Conservation (phyloP, 139 green algal species). For the Deuterostichococcus epilithicus region DNA sequence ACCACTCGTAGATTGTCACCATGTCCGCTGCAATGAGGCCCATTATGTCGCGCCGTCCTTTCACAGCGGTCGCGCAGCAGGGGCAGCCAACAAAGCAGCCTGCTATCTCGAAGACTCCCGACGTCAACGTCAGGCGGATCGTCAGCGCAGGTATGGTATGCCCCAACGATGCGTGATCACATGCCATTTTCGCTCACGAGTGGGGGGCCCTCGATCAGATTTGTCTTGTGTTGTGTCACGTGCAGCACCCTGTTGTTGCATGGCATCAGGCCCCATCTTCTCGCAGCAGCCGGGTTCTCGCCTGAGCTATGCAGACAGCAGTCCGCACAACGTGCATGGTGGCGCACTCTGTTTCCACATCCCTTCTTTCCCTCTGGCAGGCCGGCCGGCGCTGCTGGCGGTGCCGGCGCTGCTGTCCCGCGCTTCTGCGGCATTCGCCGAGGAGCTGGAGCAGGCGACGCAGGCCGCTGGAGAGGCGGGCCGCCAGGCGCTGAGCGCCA, state of each 20-base stretch:
- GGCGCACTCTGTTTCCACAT: no score
- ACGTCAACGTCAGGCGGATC: not conserved
- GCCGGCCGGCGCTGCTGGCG: not conserved
- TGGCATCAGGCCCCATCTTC: no score
- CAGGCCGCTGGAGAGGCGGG: not conserved
- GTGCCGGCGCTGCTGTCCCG: not conserved
- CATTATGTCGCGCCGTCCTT: not conserved
- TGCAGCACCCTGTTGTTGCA: no score
- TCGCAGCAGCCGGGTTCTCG: no score
- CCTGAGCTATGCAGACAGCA: no score
- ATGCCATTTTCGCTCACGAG: no score
- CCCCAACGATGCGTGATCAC: no score
- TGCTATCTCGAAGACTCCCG: not conserved
- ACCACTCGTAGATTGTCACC: not conserved
- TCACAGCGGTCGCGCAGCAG: not conserved
- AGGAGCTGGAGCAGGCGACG: not conserved
- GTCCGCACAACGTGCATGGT: no score
- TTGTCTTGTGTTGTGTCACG: no score
- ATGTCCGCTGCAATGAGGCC: not conserved
- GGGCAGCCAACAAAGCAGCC: not conserved
- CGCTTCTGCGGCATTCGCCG: not conserved
- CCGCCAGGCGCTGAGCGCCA: not conserved
- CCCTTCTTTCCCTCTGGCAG: not conserved
- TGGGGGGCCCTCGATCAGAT: no score
- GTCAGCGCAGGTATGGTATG: not conserved